These are phyloP conservation scores for Rhodocollybia butyracea DNA, from an alignment of 768 basidiomycete genomes.

Conservation along the genomic window DNA sequence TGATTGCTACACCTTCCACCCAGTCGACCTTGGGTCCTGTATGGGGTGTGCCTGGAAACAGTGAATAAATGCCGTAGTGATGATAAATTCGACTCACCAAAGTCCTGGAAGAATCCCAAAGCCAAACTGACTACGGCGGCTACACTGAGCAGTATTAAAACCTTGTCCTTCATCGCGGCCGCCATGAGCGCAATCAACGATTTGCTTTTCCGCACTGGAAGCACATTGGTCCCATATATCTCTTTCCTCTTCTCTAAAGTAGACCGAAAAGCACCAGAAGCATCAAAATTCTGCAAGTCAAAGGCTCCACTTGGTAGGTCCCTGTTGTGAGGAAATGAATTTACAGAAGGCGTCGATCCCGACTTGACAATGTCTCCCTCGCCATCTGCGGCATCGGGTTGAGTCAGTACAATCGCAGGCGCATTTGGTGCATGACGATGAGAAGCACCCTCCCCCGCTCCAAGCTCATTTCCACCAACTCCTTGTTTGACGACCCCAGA, in stretches of 20 bases:
- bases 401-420: slow-evolving; percentile 34
- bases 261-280: slow-evolving; percentile 33
- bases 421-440: slow-evolving; percentile 23
- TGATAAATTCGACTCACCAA: slow-evolving; percentile 43
- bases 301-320: slow-evolving; percentile 24
- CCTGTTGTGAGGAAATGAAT: neutral
- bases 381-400: slow-evolving; percentile 13
- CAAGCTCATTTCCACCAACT: slow-evolving; percentile 15
- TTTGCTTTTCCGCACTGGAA: slow-evolving; percentile 70
- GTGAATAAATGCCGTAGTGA: slow-evolving; percentile 19
- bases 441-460: slow-evolving; percentile 18
- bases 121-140: slow-evolving; percentile 92
- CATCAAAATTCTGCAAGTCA: slow-evolving; percentile 1
- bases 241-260: slow-evolving; percentile 57
- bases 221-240: slow-evolving; percentile 72
- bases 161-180: slow-evolving; percentile 86
- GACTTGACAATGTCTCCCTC: slow-evolving; percentile 1
- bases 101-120: slow-evolving; percentile 91
- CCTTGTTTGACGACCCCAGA: slow-evolving; percentile 3
- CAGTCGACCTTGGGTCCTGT: slow-evolving; percentile 85
- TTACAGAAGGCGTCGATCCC: neutral
- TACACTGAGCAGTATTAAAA: slow-evolving; percentile 87
- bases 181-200: slow-evolving; percentile 76
- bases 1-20: slow-evolving; percentile 91
- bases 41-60: slow-evolving; percentile 38